phyloP scores from a whole-genome alignment of 345 rosid species.

The Citrus cavaleriei region DNA sequence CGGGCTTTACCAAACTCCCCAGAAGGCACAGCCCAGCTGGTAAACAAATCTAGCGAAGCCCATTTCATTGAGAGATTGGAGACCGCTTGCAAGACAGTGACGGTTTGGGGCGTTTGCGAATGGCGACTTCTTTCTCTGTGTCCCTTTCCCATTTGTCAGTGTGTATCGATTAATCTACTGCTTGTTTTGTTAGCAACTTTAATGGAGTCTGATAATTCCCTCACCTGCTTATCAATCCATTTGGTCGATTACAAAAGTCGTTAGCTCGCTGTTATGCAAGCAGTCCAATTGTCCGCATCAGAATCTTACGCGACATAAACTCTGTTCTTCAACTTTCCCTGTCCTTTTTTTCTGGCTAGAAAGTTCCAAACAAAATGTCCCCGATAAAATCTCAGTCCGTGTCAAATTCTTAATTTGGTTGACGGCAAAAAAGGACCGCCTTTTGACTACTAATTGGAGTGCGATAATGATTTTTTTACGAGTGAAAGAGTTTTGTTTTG shows the following conservation, averaged over 20 bases:
- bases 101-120: neutral
- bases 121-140: neutral
- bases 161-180: neutral
- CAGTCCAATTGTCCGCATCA: neutral
- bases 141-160: neutral
- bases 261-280: too few relatives aligned
- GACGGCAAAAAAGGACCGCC: neutral
- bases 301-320: conserved; percentile 3
- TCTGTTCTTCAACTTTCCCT: neutral
- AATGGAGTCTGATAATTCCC: neutral
- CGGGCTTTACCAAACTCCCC: too few relatives aligned
- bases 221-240: neutral
- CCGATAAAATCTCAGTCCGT: neutral
- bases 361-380: neutral
- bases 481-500: neutral
- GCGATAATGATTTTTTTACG: neutral
- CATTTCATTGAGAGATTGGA: too few relatives aligned
- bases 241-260: neutral
- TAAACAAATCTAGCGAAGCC: too few relatives aligned
- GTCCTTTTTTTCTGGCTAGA: neutral
- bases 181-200: conserved; percentile 4
- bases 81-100: too few relatives aligned
- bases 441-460: neutral
- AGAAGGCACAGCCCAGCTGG: too few relatives aligned
- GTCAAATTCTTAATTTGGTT: neutral